These are phyloP conservation scores for Pleurotus salmoneostramineus DNA, from an alignment of 768 basidiomycete species.

Conservation along the genomic window DNA sequence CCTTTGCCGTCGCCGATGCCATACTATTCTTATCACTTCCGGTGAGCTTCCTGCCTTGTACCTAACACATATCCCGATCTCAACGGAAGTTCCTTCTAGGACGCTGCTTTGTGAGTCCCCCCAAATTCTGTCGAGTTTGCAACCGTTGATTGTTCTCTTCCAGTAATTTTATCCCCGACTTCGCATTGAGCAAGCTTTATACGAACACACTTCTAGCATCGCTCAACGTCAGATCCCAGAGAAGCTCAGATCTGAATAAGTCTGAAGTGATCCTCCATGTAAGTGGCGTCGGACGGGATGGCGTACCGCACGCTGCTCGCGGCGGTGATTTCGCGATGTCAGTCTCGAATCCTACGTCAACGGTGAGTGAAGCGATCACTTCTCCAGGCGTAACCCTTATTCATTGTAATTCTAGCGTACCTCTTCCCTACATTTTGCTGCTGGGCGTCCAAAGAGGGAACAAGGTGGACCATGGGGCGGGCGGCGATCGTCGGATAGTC, in stretches of 20 bases:
- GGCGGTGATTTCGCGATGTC: no score
- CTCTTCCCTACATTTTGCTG: not conserved
- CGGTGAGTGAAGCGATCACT: no score
- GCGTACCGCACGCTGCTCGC: no score
- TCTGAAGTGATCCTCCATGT: not conserved
- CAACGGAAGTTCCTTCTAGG: not conserved
- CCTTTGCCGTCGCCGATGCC: not conserved
- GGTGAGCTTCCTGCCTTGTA: not conserved
- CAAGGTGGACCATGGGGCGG: not conserved
- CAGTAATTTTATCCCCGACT: constrained; percentile 1
- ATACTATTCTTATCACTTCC: not conserved
- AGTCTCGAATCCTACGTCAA: no score
- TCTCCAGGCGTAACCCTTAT: not conserved
- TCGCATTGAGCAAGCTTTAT: not conserved
- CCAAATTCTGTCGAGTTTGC: not conserved
- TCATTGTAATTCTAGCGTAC: not conserved
- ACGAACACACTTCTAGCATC: not conserved
- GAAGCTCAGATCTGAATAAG: not conserved
- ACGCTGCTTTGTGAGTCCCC: not conserved
- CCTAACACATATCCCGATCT: not conserved
- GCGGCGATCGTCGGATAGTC: not conserved
- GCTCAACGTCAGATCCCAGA: not conserved
- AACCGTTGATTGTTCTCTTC: not conserved
- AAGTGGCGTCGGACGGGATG: not conserved
- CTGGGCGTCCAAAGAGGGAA: not conserved